Conservation (phyloP, 805 yeast genomes). For the Lachancea thermotolerans region DNA sequence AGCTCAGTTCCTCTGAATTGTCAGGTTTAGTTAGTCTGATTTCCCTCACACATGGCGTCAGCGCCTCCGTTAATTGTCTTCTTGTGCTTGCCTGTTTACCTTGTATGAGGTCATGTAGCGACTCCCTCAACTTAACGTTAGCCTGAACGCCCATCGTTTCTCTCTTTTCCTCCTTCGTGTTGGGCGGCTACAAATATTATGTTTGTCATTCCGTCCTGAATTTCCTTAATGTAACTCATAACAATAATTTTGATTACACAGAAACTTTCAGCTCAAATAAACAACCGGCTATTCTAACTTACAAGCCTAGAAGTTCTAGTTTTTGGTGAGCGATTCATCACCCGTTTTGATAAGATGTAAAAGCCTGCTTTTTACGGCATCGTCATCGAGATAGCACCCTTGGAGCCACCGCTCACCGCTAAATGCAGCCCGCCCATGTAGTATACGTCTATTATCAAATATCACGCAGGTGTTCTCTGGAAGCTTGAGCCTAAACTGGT, state of each 20-base stretch:
- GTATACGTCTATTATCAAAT: constrained; percentile 62
- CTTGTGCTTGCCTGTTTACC: constrained; percentile 1
- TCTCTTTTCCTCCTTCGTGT: too few species aligned
- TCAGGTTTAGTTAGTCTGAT: neutral
- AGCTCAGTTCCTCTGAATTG: neutral
- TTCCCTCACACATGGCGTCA: constrained; percentile 11
- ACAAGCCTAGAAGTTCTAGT: too few species aligned
- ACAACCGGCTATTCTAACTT: too few species aligned
- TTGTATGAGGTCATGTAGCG: neutral
- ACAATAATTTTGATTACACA: too few species aligned
- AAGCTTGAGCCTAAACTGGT: constrained; percentile 49
- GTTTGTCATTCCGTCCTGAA: too few species aligned
- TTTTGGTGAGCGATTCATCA: too few species aligned
- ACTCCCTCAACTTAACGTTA: neutral
- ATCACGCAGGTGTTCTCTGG: constrained; percentile 57
- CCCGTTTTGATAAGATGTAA: constrained; percentile 31
- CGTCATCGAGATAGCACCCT: constrained; percentile 71
- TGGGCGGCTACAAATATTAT: too few species aligned
- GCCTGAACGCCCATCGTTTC: too few species aligned
- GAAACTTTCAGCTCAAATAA: too few species aligned
- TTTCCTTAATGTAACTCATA: too few species aligned
- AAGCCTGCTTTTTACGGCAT: constrained; percentile 57
- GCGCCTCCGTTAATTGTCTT: constrained; percentile 9
- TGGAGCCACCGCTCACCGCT: constrained; percentile 60
- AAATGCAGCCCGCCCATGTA: constrained; percentile 56